These are phyloP conservation scores for Aspergillus ruber DNA, from an alignment of 2,329 filamentous ascomycete species.

Conservation along the genomic window DNA sequence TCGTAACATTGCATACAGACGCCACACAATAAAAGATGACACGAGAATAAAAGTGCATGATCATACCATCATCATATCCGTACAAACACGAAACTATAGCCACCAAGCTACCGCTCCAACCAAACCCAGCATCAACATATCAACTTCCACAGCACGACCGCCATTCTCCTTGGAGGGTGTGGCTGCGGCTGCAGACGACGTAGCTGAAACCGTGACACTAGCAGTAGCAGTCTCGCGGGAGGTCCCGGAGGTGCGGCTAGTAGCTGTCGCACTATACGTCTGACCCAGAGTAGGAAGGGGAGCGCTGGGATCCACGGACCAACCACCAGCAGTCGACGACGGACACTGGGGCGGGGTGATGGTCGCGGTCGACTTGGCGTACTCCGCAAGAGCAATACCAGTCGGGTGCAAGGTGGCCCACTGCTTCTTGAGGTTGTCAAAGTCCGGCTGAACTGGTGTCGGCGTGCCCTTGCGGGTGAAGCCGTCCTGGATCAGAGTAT, in stretches of 20 bases:
- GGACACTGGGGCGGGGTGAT: constrained; percentile 65
- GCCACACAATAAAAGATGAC: neutral
- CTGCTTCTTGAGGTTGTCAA: constrained; percentile 66
- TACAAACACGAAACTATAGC: constrained; percentile 9
- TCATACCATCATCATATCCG: neutral
- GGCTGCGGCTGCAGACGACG: constrained; percentile 4
- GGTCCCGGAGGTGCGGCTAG: constrained; percentile 2
- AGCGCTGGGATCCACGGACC: constrained; percentile 66
- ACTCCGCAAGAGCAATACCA: constrained; percentile 60
- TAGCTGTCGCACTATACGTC: constrained; percentile 20
- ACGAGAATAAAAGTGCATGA: neutral
- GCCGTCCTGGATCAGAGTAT: constrained; percentile 56
- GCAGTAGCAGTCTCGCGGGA: constrained; percentile 6
- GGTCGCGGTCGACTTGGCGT: constrained; percentile 56
- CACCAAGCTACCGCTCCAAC: constrained; percentile 17
- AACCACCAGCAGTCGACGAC: constrained; percentile 59
- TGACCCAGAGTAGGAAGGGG: constrained; percentile 64
- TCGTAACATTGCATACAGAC: neutral
- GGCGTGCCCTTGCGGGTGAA: constrained; percentile 67
- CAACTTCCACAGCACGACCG: constrained; percentile 12
- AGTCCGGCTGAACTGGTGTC: constrained; percentile 67
- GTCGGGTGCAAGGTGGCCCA: constrained; percentile 68
- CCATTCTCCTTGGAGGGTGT: constrained; percentile 7
- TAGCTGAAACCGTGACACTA: constrained; percentile 3
- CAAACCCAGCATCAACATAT: constrained; percentile 14